These are phyloP conservation scores for Fusarium pseudocircinatum DNA, from an alignment of 2,329 filamentous ascomycete species.

Conservation along the genomic window DNA sequence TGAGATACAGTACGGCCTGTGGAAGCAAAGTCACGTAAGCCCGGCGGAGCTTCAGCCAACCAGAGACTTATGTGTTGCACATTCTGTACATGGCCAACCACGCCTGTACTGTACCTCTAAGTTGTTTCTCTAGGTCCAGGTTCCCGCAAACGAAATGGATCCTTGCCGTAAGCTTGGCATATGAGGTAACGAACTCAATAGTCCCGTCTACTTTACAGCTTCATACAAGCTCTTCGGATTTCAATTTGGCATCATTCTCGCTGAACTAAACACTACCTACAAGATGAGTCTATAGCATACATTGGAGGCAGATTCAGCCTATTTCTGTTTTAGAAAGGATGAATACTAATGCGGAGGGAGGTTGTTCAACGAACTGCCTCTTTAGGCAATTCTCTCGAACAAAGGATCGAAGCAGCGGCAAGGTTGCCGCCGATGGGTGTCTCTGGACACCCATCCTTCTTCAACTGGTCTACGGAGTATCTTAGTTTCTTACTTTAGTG, in stretches of 20 bases:
- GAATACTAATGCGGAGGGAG: background rate
- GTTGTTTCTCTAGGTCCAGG: background rate
- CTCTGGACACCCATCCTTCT: background rate
- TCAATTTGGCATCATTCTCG: background rate
- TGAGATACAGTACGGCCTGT: background rate
- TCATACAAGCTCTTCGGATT: background rate
- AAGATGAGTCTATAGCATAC: background rate
- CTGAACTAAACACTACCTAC: background rate
- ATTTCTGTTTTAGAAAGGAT: background rate
- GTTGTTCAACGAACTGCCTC: slow-evolving; percentile 15
- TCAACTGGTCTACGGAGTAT: background rate
- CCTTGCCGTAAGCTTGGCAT: slow-evolving; percentile 28
- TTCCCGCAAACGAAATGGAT: slow-evolving; percentile 9
- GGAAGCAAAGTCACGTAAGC: slow-evolving; percentile 2
- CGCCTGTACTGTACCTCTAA: background rate
- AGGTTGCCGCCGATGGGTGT: background rate
- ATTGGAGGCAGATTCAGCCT: background rate
- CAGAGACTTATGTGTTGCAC: slow-evolving; percentile 18
- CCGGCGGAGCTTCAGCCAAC: slow-evolving; percentile 7
- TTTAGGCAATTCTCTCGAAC: slow-evolving; percentile 31
- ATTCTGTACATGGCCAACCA: background rate
- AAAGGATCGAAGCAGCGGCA: slow-evolving; percentile 11
- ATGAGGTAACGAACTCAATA: slow-evolving; percentile 15
- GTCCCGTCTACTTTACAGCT: slow-evolving; percentile 33
- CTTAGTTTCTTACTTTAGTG: background rate